Evolutionary conservation across 345 rosid genomes (phyloP).

Genomic region (Populus nigra): DNA sequence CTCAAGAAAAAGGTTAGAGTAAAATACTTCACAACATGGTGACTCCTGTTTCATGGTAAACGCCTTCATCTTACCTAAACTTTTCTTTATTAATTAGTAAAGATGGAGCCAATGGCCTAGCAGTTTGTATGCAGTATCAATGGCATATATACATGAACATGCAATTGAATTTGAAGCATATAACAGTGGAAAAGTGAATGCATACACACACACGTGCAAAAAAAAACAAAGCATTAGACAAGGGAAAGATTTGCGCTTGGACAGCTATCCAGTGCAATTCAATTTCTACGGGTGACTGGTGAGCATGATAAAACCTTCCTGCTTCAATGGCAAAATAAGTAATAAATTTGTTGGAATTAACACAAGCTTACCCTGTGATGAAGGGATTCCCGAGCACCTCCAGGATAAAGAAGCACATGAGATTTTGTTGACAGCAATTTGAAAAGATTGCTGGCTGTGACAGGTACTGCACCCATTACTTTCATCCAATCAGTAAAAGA

Average conservation of each 20-base stretch:
- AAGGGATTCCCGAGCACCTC: slow-evolving; percentile 80
- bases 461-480: slow-evolving; percentile 75
- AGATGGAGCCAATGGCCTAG: background rate
- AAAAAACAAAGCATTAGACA: no score
- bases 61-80: background rate
- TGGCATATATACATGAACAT: background rate
- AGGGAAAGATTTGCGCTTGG: background rate
- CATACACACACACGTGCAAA: no score
- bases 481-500: slow-evolving; percentile 50
- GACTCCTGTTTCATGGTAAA: background rate
- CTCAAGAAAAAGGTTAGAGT: background rate
- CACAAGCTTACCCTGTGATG: slow-evolving; percentile 57
- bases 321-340: background rate
- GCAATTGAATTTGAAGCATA: background rate
- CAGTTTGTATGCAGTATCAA: background rate
- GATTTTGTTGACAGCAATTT: slow-evolving; percentile 58
- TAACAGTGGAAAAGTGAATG: background rate
- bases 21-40: background rate
- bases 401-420: slow-evolving; percentile 82
- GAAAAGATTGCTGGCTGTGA: slow-evolving; percentile 55
- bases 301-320: background rate
- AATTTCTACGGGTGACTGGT: background rate
- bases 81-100: background rate
- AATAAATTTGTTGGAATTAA: background rate
- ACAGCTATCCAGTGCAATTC: background rate